Percentiles rank a stretch among this genome's conserved stretches.
phyloP scores from a whole-genome alignment of 805 yeast genomes.

The Lipomyces yamanashiensis region DNA sequence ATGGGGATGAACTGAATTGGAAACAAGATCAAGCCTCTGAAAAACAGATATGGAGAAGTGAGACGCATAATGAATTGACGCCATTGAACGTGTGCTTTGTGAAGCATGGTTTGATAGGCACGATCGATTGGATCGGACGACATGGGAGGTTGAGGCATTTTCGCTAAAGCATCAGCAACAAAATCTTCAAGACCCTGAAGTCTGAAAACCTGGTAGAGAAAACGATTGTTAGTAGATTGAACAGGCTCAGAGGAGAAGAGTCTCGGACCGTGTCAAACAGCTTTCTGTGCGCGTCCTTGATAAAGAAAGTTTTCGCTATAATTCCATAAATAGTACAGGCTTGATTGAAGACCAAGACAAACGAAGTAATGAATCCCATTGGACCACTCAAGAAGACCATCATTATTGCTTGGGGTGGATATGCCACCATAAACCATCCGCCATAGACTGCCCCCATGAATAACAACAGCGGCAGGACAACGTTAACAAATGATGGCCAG shows the following conservation, averaged over 20 bases:
- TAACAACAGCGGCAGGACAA: slow-evolving; percentile 21
- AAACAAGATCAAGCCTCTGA: slow-evolving; percentile 44
- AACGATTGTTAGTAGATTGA: too few relatives aligned
- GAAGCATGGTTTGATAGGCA: not conserved
- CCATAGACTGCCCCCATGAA: slow-evolving; percentile 12
- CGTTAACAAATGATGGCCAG: slow-evolving; percentile 29
- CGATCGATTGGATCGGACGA: not conserved
- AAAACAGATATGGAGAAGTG: slow-evolving; percentile 47
- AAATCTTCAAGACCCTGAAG: slow-evolving; percentile 49
- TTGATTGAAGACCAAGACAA: slow-evolving; percentile 23
- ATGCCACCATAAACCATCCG: slow-evolving; percentile 25
- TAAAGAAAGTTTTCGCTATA: slow-evolving; percentile 21
- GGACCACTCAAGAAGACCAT: slow-evolving; percentile 31
- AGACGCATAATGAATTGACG: slow-evolving; percentile 28
- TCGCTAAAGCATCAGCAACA: slow-evolving; percentile 45
- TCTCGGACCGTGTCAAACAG: slow-evolving; percentile 27
- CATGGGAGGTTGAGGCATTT: not conserved
- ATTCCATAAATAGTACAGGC: slow-evolving; percentile 17
- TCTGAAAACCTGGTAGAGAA: slow-evolving; percentile 38
- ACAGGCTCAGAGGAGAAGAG: not conserved
- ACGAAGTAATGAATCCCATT: slow-evolving; percentile 20
- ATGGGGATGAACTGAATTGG: slow-evolving; percentile 54
- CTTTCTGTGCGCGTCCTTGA: slow-evolving; percentile 21
- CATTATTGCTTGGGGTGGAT: slow-evolving; percentile 23
- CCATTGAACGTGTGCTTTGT: slow-evolving; percentile 16